Conservation (phyloP, 164 flowering plant species). For the Cinnamomum micranthum region DNA sequence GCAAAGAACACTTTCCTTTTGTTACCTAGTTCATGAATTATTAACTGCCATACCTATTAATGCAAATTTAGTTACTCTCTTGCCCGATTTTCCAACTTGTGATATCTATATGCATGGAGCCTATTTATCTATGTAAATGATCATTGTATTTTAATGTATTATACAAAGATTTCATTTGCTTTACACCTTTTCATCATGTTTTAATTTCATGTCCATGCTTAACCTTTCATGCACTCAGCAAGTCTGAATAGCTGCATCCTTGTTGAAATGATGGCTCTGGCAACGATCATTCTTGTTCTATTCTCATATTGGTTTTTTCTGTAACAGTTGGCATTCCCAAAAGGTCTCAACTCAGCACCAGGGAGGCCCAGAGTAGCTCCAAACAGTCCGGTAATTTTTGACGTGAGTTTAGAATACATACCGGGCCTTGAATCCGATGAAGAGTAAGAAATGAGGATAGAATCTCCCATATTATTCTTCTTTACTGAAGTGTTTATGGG, state of each 20-base stretch:
- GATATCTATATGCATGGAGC: too few relatives aligned
- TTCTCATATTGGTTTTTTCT: neutral
- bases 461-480: neutral
- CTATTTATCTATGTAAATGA: too few relatives aligned
- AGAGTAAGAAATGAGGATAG: constrained; percentile 26
- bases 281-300: neutral
- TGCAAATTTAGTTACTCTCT: neutral
- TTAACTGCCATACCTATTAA: too few relatives aligned
- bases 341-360: constrained; percentile 89
- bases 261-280: neutral
- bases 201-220: neutral
- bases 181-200: neutral
- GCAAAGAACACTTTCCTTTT: neutral
- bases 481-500: too few relatives aligned
- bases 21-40: neutral
- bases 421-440: constrained; percentile 88
- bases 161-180: neutral
- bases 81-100: too few relatives aligned
- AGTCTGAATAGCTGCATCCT: neutral
- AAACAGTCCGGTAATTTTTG: constrained; percentile 81
- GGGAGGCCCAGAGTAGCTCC: constrained; percentile 96
- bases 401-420: constrained; percentile 85
- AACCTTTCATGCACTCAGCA: neutral
- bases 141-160: too few relatives aligned
- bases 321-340: constrained; percentile 81